phyloP scores from a whole-genome alignment of 2,329 filamentous ascomycete species.

The Stagonosporopsis cucurbitacearum region DNA sequence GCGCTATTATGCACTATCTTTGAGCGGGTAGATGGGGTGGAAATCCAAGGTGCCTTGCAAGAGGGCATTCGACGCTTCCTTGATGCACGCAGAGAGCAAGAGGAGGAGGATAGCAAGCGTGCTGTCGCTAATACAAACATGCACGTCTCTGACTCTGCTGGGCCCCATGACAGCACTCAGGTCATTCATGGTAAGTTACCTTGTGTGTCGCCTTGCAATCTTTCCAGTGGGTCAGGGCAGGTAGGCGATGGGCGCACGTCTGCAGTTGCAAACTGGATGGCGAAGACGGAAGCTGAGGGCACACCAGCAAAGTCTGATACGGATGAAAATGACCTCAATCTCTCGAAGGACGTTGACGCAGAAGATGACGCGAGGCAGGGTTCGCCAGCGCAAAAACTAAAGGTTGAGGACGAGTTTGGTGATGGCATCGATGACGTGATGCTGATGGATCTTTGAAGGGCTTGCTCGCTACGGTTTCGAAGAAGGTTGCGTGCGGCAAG shows the following conservation, averaged over 20 bases:
- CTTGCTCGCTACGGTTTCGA: neutral
- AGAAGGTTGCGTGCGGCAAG: neutral
- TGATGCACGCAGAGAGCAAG: slow-evolving; percentile 2
- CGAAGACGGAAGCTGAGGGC: too few relatives aligned
- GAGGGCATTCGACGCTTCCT: slow-evolving; percentile 22
- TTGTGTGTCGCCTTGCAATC: neutral
- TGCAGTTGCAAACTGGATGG: neutral
- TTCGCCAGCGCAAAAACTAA: neutral
- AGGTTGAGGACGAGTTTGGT: slow-evolving; percentile 5
- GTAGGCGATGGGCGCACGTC: neutral
- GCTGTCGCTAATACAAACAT: neutral
- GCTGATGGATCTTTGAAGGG: slow-evolving; percentile 30
- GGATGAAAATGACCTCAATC: neutral
- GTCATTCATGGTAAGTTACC: neutral
- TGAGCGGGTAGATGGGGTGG: slow-evolving; percentile 13
- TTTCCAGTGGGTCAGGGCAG: neutral
- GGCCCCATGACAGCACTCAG: too few relatives aligned
- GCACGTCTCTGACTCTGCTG: neutral
- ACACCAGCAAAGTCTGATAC: neutral
- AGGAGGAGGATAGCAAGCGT: neutral
- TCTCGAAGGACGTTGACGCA: neutral
- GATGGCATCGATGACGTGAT: slow-evolving; percentile 34
- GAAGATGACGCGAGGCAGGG: neutral
- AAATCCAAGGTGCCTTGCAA: slow-evolving; percentile 20
- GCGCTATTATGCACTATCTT: slow-evolving; percentile 15